Evolutionary conservation across 208 protist genomes (phyloP), one percentile per base, ranked within the genome.

Genomic region (Jaenimonas drosophilae): DNA sequence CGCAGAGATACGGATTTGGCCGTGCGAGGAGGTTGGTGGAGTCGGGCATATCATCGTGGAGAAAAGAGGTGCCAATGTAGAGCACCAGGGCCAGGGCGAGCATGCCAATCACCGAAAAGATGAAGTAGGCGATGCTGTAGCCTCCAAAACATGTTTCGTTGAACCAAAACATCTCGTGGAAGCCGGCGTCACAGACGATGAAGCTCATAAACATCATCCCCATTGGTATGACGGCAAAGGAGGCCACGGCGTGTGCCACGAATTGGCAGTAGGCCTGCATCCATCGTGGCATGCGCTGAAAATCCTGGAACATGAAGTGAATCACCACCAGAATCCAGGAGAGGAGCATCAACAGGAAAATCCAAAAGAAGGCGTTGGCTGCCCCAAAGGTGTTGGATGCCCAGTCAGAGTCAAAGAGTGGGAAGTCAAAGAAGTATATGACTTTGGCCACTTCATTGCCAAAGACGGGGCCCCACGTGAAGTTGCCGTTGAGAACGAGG

Each of bases 11-110:
- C 11, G 27, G 17, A 6, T 14, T 27, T 16, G 52, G 21, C 4
- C 52, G 52, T 6, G 52, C 52, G 5, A 43, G 6, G 7, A 59
- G 29, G 31, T 59, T 51, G 31, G 23, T 16, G 30, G 38, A 49
- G 40, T 59, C 31, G n/a, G 43, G 43, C 43, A 52, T 40, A 33
- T 59, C 52, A 16, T 49, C 52, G 31, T 52, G 51, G 52, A 45
- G 9, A 27, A 59, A 44, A 4, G 6, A 14, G 16, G n/a, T 30
- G 5, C 21, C 25, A 7, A 29, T 7, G 12, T 38, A 27, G 17
- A 51, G 31, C 28, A 49, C 16, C 7, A 43, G 14, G 5, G 14
- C 14, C 4, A 44, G 34, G 21, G 31, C 11, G 6, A 54, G 26
- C 3, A 49, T 11, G 11, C 39, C 42, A 14, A 51, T 7, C 4